Base-by-base conservation (phyloP, 306 rosid species). In the Corylus americana region DNA sequence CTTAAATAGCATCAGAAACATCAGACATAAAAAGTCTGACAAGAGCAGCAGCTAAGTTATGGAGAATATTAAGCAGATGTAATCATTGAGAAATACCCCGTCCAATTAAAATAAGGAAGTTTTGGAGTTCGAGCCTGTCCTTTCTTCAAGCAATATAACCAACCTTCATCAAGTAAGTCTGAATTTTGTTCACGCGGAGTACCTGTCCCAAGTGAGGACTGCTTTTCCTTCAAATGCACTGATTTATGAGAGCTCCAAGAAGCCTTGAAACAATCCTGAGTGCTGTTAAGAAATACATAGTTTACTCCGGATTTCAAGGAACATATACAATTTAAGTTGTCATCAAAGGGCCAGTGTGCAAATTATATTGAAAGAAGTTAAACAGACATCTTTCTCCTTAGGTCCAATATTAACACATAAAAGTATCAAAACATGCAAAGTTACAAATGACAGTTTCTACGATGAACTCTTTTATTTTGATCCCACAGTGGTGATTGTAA, bases 191-290 rank as follows among this genome's bases (percentile, higher is more conserved):
- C 82, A 66, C 79, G 90, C 11, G 79, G 78, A 75, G 75, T 72
- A 74, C 86, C 90, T 0, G 77, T 80, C 83, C 83, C 92, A 55
- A 25, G 22, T 57, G 89, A 77, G 8, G 87, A 73, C 35, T 51
- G 80, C 86, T 91, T 92, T 62, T 85, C 92, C 80, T 90, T 92
- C 82, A 81, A 74, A 89, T 92, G 98, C 81, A 89, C 94, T 7
- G 97, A 75, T 75, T 91, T 95, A 87, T 95, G 98, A 7, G 90
- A 84, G 90, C 90, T 90, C 98, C 98, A 95, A 18, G 98, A 92
- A 57, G 91, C 88, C 87, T 95, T 95, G 82, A 95, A 95, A 82
- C 98, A 95, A 71, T 95, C 98, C 90, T 95, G 98, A 57, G 98
- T 69, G 81, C 98, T 95, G 90, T 86, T 86, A 82, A 76, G 78